These are phyloP conservation scores for Paramecium caudatum DNA, from an alignment of 73 alveolate genomes.

Conservation along the genomic window DNA sequence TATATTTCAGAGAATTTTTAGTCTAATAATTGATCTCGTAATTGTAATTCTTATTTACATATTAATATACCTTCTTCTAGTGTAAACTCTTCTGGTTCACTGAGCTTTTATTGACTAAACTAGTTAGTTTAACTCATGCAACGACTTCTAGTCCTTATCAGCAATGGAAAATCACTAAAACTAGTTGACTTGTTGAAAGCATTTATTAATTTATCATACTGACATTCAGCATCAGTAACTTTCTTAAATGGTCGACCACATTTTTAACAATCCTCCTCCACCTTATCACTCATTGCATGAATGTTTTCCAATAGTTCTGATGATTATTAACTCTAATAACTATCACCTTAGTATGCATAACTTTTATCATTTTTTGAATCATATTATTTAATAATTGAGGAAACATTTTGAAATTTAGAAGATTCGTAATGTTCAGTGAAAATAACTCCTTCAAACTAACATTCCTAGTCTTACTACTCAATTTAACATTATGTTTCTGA, in stretches of 20 bases:
- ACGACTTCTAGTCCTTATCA: constrained; percentile 13
- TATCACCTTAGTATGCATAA: no score
- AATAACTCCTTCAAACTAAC: no score
- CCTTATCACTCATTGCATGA: neutral
- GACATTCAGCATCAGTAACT: constrained; percentile 5
- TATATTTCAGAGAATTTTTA: neutral
- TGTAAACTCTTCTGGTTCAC: neutral
- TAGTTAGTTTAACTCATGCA: constrained; percentile 32
- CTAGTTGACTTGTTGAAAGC: neutral
- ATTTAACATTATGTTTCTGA: no score
- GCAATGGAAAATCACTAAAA: neutral
- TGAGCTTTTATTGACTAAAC: neutral
- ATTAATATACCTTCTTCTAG: neutral
- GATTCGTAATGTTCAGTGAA: no score
- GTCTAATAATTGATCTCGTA: neutral
- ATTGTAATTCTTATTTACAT: neutral
- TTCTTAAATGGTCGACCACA: neutral
- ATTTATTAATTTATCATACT: neutral
- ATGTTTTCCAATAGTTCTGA: neutral
- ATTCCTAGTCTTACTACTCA: no score
- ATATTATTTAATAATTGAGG: no score
- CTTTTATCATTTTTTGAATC: no score
- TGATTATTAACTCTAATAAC: constrained; percentile 30
- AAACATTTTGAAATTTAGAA: no score
- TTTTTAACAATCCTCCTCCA: neutral